Evolutionary conservation across 441 rosid species (phyloP), one percentile per base, ranked within the genome.

Genomic region (Adansonia gregorii): DNA sequence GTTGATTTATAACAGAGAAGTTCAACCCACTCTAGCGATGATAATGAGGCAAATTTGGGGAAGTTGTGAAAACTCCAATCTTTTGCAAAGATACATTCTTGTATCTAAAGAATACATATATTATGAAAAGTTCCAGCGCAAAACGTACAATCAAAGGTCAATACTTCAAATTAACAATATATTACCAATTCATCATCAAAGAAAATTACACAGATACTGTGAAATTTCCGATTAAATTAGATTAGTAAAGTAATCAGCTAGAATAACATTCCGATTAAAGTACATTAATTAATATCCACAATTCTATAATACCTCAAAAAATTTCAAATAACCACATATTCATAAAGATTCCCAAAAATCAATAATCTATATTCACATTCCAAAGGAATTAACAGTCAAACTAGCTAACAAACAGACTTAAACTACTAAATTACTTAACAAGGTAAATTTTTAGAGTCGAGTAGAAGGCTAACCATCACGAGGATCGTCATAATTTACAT

Each of bases 401-500:
- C 46, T 15, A 8, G 52, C 45, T 14, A 49, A 0, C 56, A 49
- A 22, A 49, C 58, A 24, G 56, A 7, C 19, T 45, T n/a, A 48
- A 49, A 41, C 45, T 8, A 43, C 41, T 7, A 14, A 59, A 63
- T 61, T 39, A 41, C 31, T 45, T 8, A 69, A 41, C 8, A 48
- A 72, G 24, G 72, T 48, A 2, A 5, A 3, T 6, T 43, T 48
- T 43, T 15, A 54, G 8, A 48, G 19, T 7, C 4, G 24, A 8
- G 14, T 24, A 51, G 39, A 27, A 73, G 52, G 78, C 81, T 77
- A 61, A 89, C 95, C 95, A 81, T 91, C 95, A 45, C 78, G 85
- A 78, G 92, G 87, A 73, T 83, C 83, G 81, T 83, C 82, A 67
- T 81, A 91, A 83, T 89, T 91, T 46, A 91, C 91, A 19, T 91